Evolutionary conservation across 2,329 filamentous ascomycete species (phyloP), one percentile per base, ranked within the genome.

Genomic region (Sclerotinia nivalis): DNA sequence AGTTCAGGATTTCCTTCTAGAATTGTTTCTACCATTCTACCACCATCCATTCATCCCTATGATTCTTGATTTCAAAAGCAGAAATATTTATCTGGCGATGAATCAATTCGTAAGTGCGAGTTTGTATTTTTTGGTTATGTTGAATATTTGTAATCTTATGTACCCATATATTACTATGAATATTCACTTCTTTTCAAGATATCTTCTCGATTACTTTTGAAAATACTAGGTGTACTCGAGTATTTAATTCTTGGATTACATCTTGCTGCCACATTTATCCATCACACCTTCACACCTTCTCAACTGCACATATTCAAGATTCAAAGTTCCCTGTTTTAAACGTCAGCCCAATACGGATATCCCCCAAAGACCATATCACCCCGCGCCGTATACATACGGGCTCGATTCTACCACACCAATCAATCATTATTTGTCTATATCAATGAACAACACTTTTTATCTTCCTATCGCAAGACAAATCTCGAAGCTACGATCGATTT

Each of bases 401-500:
- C 6, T 68, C 47, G 45, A 9, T 22, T 45, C 45, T 68, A 62
- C 56, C 66, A 56, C 66, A 18, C 45, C 10, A 68, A 22, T 62
- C 34, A 34, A 40, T 62, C 34, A 45, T 40, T 55, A 47, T 43
- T 34, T 13, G 9, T 4, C 25, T 67, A 22, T 34, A 12, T 12
- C 22, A 28, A 47, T 4, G 7, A 10, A 45, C 15, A 9, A 8
- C 25, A 37, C 10, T 7, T 12, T 54, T 8, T 12, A 25, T 13
- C 47, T 22, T 28, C 12, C 43, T 45, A 18, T 62, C 34, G n/a
- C 13, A 64, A 6, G 3, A 4, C 45, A 40, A 15, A 13, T 15
- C 34, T 28, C 15, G 61, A 52, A 52, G 5, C 47, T 64, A 15
- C 61, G 15, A 40, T 64, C n/a, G 5, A 9, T 31, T 43, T 64